phyloP scores from a whole-genome alignment of 768 basidiomycete species.

The Russula abietina region DNA sequence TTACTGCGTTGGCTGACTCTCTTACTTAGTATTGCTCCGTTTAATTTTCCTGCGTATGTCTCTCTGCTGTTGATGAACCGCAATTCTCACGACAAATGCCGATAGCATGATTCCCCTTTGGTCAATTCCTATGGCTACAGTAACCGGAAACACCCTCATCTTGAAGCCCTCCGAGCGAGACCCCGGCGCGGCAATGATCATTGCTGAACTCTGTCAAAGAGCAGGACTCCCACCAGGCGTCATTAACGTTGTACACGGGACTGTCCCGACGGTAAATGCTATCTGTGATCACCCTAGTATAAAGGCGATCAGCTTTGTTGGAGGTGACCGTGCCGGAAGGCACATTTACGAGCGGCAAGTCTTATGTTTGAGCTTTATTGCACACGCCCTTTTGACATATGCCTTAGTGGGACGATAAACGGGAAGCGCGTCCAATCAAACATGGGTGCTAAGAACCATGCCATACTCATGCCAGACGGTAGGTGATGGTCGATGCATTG shows the following conservation, averaged over 20 bases:
- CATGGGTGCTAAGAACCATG: conserved; percentile 97
- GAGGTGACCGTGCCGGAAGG: conserved; percentile 85
- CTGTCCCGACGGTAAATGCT: conserved; percentile 82
- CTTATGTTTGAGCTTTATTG: not conserved
- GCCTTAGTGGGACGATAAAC: conserved; percentile 63
- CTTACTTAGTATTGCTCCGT: conserved; percentile 62
- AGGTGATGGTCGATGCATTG: conserved; percentile 22
- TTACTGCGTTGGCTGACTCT: not conserved
- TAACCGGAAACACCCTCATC: conserved; percentile 90
- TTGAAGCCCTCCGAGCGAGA: conserved; percentile 96
- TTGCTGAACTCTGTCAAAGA: conserved; percentile 87
- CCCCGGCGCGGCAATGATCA: conserved; percentile 96
- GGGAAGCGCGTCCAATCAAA: conserved; percentile 71
- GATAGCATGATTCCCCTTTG: conserved; percentile 91
- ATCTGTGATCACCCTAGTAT: conserved; percentile 91
- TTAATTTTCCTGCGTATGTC: conserved; percentile 83
- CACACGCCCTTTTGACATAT: conserved; percentile 6
- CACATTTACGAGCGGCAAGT: conserved; percentile 83
- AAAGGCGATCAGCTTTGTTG: conserved; percentile 95
- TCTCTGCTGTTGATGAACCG: not conserved
- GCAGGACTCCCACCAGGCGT: conserved; percentile 87
- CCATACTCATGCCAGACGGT: conserved; percentile 92
- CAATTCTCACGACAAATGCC: not conserved
- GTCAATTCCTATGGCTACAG: conserved; percentile 86
- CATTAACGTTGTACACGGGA: conserved; percentile 88